These are phyloP conservation scores for Cyclotella baltica DNA, from an alignment of 108 stramenopile species.

Conservation along the genomic window DNA sequence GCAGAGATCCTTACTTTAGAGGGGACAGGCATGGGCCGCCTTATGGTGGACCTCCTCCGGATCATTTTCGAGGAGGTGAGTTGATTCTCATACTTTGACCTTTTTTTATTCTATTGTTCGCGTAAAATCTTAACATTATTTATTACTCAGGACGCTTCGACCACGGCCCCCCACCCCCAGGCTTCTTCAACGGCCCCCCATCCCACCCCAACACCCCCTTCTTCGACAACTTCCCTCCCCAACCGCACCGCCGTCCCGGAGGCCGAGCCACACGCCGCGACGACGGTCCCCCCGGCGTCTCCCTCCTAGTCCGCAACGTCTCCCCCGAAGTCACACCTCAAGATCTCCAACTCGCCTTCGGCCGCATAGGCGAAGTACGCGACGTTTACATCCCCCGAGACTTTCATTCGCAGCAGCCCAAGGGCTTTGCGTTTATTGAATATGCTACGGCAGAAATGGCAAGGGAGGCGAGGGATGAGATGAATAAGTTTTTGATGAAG, in stretches of 20 bases:
- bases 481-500: slow-evolving; percentile 88
- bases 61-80: slow-evolving; percentile 33
- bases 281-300: slow-evolving; percentile 86
- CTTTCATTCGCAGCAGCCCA: slow-evolving; percentile 86
- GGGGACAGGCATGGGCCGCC: slow-evolving; percentile 26
- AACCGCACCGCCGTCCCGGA: slow-evolving; percentile 28
- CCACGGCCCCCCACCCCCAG: slow-evolving; percentile 46
- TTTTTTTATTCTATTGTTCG: neutral
- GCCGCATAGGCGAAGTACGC: slow-evolving; percentile 85
- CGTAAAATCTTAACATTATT: neutral
- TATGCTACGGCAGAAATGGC: slow-evolving; percentile 87
- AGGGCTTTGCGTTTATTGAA: slow-evolving; percentile 92
- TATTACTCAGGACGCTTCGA: slow-evolving; percentile 37
- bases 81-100: neutral
- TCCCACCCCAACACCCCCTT: slow-evolving; percentile 23
- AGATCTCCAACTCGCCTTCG: slow-evolving; percentile 82
- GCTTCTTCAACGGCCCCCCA: slow-evolving; percentile 32
- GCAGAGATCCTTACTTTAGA: slow-evolving; percentile 17
- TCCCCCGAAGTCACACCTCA: slow-evolving; percentile 70
- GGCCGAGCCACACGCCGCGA: slow-evolving; percentile 62
- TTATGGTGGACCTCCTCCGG: slow-evolving; percentile 39
- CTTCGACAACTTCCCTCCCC: slow-evolving; percentile 27
- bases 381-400: slow-evolving; percentile 92
- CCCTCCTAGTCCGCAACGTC: slow-evolving; percentile 84
- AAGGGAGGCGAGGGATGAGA: slow-evolving; percentile 83